Conservation (phyloP, 2,329 filamentous ascomycete species). For the Xylariaceae sp. region DNA sequence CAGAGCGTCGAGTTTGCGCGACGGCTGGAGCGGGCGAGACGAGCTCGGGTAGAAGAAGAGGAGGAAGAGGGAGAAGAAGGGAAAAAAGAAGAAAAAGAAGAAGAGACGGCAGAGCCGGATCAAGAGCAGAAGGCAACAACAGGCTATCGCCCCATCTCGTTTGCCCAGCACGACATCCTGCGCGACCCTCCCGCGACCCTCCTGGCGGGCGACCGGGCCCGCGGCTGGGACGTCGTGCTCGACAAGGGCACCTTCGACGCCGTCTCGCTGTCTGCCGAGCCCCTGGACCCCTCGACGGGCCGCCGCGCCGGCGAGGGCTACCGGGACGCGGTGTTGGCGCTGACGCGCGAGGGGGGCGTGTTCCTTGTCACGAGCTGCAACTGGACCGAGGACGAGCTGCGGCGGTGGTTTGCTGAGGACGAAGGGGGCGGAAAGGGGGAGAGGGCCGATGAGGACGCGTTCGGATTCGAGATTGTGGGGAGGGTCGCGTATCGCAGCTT, state of each 20-base stretch:
- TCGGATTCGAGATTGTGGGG: conserved; percentile 56
- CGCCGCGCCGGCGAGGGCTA: conserved; percentile 72
- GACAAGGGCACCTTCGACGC: conserved; percentile 99
- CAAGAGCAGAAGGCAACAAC: conserved; percentile 4
- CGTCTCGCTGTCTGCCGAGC: conserved; percentile 67
- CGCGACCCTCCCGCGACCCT: conserved; percentile 33
- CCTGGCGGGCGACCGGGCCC: conserved; percentile 13
- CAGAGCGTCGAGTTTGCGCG: conserved; percentile 70
- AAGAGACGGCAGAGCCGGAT: conserved; percentile 10
- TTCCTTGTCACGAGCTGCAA: conserved; percentile 94
- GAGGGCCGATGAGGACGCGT: conserved; percentile 5
- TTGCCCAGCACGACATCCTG: conserved; percentile 62
- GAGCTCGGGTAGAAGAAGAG: conserved; percentile 6
- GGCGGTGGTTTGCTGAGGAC: conserved; percentile 66
- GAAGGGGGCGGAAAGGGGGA: conserved; percentile 16
- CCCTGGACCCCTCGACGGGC: conserved; percentile 38
- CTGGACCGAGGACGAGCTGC: conserved; percentile 89
- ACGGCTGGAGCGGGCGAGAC: conserved; percentile 47
- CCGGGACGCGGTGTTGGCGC: conserved; percentile 57
- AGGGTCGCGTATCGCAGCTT: conserved; percentile 80
- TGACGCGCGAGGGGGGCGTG: conserved; percentile 68
- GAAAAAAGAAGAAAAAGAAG: conserved; percentile 3
- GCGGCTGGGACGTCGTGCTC: conserved; percentile 83
- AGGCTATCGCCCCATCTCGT: conserved; percentile 30
- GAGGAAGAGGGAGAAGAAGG: conserved; percentile 23